These are phyloP conservation scores for Zoysia japonica DNA, from an alignment of 176 grass and related monocot genomes.

Conservation along the genomic window DNA sequence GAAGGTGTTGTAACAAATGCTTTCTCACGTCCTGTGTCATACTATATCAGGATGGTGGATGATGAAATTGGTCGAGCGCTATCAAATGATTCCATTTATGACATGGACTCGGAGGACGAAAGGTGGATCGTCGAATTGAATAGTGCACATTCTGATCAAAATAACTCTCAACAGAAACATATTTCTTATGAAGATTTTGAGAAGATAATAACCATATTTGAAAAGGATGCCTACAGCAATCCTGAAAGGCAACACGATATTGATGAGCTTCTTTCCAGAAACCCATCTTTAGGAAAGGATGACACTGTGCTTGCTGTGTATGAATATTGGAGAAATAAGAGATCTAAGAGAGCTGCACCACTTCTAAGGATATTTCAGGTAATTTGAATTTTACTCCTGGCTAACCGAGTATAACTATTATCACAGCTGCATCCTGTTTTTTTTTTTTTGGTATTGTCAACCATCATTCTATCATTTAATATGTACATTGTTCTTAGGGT, in stretches of 20 bases:
- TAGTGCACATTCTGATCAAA: slow-evolving; percentile 39
- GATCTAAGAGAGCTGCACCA: slow-evolving; percentile 49
- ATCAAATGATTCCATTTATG: slow-evolving; percentile 53
- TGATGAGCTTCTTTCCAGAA: slow-evolving; percentile 52
- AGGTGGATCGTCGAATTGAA: slow-evolving; percentile 61
- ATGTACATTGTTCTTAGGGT: slow-evolving; percentile 39
- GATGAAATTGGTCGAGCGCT: slow-evolving; percentile 80
- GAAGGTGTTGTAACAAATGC: slow-evolving; percentile 37
- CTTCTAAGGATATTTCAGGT: slow-evolving; percentile 91
- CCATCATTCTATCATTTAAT: slow-evolving; percentile 30
- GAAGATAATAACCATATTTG: slow-evolving; percentile 70
- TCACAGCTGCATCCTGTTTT: neutral
- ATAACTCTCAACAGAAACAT: slow-evolving; percentile 13
- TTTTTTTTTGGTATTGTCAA: slow-evolving; percentile 1
- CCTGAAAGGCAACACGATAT: slow-evolving; percentile 42
- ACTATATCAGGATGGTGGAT: slow-evolving; percentile 61
- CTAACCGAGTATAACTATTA: slow-evolving; percentile 12
- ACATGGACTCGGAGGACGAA: slow-evolving; percentile 90
- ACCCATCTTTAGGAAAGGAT: slow-evolving; percentile 51
- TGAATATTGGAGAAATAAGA: slow-evolving; percentile 80
- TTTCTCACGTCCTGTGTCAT: slow-evolving; percentile 61
- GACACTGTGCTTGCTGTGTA: slow-evolving; percentile 50
- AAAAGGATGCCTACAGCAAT: slow-evolving; percentile 79
- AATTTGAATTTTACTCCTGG: slow-evolving; percentile 11
- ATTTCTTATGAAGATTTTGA: slow-evolving; percentile 71